Percentiles rank a stretch among this genome's conserved stretches.
These are phyloP conservation scores for Fusarium sp. DNA, from an alignment of 2,329 filamentous ascomycete genomes.

Conservation along the genomic window DNA sequence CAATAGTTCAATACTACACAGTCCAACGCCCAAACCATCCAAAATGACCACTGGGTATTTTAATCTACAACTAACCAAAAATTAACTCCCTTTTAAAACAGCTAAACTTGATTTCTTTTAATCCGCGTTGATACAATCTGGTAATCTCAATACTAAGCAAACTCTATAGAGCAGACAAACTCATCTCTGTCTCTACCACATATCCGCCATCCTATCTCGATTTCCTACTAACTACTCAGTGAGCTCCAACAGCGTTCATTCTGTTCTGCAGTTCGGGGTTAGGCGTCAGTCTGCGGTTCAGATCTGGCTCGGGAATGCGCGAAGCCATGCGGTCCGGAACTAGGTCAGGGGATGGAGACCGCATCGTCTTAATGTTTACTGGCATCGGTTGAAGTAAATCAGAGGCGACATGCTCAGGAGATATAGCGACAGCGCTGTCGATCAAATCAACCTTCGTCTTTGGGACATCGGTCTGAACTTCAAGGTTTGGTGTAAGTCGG, in stretches of 20 bases:
- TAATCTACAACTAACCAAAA: neutral
- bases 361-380: constrained; percentile 64
- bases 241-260: constrained; percentile 42
- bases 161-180: constrained; percentile 34
- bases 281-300: constrained; percentile 59
- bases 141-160: constrained; percentile 5
- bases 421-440: constrained; percentile 59
- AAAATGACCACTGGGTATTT: neutral
- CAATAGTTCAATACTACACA: neutral
- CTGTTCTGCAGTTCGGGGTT: constrained; percentile 59
- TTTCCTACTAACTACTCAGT: neutral
- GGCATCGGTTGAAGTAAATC: constrained; percentile 64
- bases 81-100: neutral
- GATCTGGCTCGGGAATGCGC: constrained; percentile 62
- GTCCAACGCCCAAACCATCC: neutral
- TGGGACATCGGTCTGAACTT: constrained; percentile 63
- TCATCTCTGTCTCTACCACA: constrained; percentile 12
- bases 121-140: constrained; percentile 33
- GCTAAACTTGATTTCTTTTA: constrained; percentile 12
- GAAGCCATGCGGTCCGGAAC: constrained; percentile 72
- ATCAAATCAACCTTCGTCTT: constrained; percentile 58
- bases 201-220: neutral
- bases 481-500: constrained; percentile 60
- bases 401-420: constrained; percentile 66
- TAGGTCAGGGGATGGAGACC: constrained; percentile 68